Evolutionary conservation across 371 early-diverging fungal species (phyloP), one percentile per base, ranked within the genome.

Genomic region (Nematocida sp.): DNA sequence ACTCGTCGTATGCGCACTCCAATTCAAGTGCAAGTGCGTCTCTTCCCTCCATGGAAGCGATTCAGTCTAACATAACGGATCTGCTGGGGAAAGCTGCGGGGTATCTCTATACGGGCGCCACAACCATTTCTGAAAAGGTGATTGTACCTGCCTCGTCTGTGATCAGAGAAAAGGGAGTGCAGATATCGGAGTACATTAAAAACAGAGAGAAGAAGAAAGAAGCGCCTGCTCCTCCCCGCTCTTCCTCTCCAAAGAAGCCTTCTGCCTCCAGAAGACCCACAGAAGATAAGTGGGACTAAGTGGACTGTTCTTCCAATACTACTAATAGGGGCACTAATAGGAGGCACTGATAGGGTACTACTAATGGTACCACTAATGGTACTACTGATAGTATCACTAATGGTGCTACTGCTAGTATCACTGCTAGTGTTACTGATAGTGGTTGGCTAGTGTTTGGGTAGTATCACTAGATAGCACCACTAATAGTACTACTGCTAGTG

Each of bases 51-150:
- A 0, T 60, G 37, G 57, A 56, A 3, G 49, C n/a, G 1, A 3
- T 56, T 3, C 58, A 60, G 31, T 13, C 51, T 1, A 56, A 56
- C 13, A 27, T 70, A 41, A 36, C 60, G 21, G 56, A 50, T 4
- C 21, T 48, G 19, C 37, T 70, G 34, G 53, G 60, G 0, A 48
- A 34, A 48, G 62, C 74, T 17, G 74, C 62, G 4, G 74, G 40
- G 31, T 70, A 70, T 27, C 45, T 70, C 50, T 63, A 58, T 36
- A 56, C 66, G 15, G 62, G 46, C 27, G 17, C 74, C 2, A 27
- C 5, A 31, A 57, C 74, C 4, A 4, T 70, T 19, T 70, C 74
- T 8, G 74, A 70, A 31, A 70, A 70, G 51, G 62, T 70, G 15
- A 13, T 70, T 19, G 32, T 43, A 3, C 74, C 74, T 34, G 62